Evolutionary conservation across 2,329 filamentous ascomycete genomes (phyloP).

Genomic region (Madurella mycetomatis): DNA sequence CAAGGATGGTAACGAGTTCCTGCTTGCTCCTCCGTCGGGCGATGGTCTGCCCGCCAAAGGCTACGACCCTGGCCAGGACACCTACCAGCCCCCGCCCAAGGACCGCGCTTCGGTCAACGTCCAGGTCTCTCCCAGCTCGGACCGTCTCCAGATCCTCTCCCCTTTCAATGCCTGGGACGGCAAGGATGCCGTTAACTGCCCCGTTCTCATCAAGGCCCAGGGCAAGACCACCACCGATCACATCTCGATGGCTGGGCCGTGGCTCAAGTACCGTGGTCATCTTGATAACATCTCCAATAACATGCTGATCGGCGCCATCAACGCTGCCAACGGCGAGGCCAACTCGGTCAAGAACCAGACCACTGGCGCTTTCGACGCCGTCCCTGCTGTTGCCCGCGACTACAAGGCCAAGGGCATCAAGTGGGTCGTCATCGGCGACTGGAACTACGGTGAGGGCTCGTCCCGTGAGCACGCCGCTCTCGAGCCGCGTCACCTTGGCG

Average conservation of each 20-base stretch:
- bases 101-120: conserved; percentile 72
- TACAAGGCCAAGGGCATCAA: conserved; percentile 96
- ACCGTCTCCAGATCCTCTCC: conserved; percentile 87
- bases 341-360: conserved; percentile 96
- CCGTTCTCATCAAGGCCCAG: conserved; percentile 92
- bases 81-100: conserved; percentile 89
- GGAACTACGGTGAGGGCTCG: conserved; percentile 98
- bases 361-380: conserved; percentile 77
- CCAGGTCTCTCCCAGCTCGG: conserved; percentile 79
- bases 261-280: conserved; percentile 98
- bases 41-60: conserved; percentile 73
- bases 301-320: conserved; percentile 97
- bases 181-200: conserved; percentile 78
- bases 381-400: conserved; percentile 90
- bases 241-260: conserved; percentile 95
- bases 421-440: conserved; percentile 98
- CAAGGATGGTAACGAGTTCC: conserved; percentile 95
- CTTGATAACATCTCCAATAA: conserved; percentile 99
- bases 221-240: conserved; percentile 97
- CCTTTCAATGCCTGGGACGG: conserved; percentile 88
- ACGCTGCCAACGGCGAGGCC: conserved; percentile 90
- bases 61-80: conserved; percentile 85
- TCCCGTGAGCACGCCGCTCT: conserved; percentile 98
- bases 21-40: conserved; percentile 74
- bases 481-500: conserved; percentile 94